These are phyloP conservation scores for Vachellia pachyceras DNA, from an alignment of 306 rosid species.

Conservation along the genomic window DNA sequence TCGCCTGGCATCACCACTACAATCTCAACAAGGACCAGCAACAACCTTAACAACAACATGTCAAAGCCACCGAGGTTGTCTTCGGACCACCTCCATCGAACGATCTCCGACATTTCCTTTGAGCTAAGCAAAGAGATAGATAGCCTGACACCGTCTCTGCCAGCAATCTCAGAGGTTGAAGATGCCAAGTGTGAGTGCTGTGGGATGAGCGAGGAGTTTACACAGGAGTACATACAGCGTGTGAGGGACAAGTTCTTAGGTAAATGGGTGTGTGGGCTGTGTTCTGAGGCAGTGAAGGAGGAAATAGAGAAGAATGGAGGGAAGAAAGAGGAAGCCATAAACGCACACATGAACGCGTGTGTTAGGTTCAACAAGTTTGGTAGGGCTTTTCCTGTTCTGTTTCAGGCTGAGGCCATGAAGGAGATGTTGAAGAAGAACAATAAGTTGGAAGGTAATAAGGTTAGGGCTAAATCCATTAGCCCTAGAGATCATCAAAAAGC, in stretches of 20 bases:
- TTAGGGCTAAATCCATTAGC: conserved; percentile 79
- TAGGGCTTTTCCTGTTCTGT: conserved; percentile 87
- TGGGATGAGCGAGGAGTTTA: conserved; percentile 95
- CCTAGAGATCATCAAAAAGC: conserved; percentile 69
- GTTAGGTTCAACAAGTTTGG: conserved; percentile 79
- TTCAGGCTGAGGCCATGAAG: conserved; percentile 91
- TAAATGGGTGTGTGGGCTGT: conserved; percentile 85
- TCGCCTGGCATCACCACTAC: conserved; percentile 29
- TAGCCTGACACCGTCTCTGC: conserved; percentile 42
- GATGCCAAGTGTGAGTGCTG: conserved; percentile 94
- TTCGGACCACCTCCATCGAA: conserved; percentile 64
- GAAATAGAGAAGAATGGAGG: conserved; percentile 86
- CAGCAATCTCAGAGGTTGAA: conserved; percentile 74
- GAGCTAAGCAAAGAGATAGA: conserved; percentile 62
- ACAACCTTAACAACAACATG: conserved; percentile 5
- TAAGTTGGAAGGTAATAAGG: conserved; percentile 51
- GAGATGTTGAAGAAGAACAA: conserved; percentile 82
- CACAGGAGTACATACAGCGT: conserved; percentile 74
- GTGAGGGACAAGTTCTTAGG: conserved; percentile 71
- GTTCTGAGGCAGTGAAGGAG: conserved; percentile 90
- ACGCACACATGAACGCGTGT: conserved; percentile 79
- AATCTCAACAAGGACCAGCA: conserved; percentile 40
- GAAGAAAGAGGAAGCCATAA: conserved; percentile 70
- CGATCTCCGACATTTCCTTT: conserved; percentile 76
- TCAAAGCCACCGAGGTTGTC: conserved; percentile 65